Percentiles rank a stretch among this genome's conserved stretches.
Evolutionary conservation across 345 rosid species (phyloP).

Genomic region (Litchi chinensis): DNA sequence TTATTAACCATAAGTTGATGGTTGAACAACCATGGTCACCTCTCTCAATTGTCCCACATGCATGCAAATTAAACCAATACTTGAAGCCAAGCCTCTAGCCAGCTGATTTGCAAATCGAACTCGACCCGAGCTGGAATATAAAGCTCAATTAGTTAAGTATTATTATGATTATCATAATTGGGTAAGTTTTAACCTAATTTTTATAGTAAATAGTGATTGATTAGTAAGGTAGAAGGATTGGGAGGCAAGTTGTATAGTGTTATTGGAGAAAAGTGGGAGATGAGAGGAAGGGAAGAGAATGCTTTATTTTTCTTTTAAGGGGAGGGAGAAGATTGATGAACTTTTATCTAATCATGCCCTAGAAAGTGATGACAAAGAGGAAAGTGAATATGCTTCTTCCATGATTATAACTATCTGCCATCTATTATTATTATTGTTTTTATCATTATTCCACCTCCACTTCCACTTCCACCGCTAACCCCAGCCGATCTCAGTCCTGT

Average conservation of each 20-base stretch:
- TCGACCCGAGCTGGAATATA: not conserved
- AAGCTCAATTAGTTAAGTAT: not conserved
- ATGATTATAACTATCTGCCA: slow-evolving; percentile 61
- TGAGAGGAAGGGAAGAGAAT: slow-evolving; percentile 23
- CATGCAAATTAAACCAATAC: not conserved
- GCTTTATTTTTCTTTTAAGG: slow-evolving; percentile 29
- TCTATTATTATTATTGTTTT: slow-evolving; percentile 34
- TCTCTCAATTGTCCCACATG: not conserved
- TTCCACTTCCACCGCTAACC: slow-evolving; percentile 54
- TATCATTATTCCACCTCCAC: slow-evolving; percentile 44
- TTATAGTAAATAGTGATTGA: not conserved
- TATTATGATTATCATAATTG: no score
- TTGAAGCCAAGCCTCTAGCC: not conserved
- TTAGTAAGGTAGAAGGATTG: slow-evolving; percentile 16
- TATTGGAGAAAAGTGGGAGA: slow-evolving; percentile 15
- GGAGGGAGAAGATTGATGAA: slow-evolving; percentile 49
- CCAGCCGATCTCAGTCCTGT: slow-evolving; percentile 47
- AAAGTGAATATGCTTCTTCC: slow-evolving; percentile 75
- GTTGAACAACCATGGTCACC: no score
- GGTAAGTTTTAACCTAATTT: not conserved
- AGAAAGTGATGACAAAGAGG: slow-evolving; percentile 82
- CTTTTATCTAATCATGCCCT: slow-evolving; percentile 86
- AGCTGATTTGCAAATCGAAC: not conserved
- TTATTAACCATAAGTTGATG: not conserved
- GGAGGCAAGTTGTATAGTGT: slow-evolving; percentile 36